Evolutionary conservation across 1,284 basidiomycete species (phyloP).

Genomic region (Gymnopus androsaceus): DNA sequence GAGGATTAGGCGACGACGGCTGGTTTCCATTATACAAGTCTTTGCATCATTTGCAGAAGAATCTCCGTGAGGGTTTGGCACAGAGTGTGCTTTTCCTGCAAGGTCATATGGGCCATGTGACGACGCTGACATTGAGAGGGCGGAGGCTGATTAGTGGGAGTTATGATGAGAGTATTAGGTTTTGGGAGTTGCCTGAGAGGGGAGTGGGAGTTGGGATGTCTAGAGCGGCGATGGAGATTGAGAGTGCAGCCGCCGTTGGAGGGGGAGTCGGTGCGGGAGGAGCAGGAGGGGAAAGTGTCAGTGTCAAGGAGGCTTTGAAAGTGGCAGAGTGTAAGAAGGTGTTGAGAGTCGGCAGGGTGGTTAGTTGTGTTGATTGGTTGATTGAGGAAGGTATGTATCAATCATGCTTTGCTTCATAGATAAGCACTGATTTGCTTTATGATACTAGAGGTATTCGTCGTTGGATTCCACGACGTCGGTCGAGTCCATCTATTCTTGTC

Average conservation of each 20-base stretch:
- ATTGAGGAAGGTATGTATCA: slow-evolving; percentile 65
- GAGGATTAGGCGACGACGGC: slow-evolving; percentile 50
- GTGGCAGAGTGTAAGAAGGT: slow-evolving; percentile 79
- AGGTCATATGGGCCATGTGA: slow-evolving; percentile 89
- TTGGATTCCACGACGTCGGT: slow-evolving; percentile 92
- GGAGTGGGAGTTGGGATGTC: slow-evolving; percentile 22
- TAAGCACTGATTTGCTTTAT: slow-evolving; percentile 1
- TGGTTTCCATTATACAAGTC: slow-evolving; percentile 81
- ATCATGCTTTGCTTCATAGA: not conserved
- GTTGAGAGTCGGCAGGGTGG: slow-evolving; percentile 80
- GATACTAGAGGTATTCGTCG: slow-evolving; percentile 90
- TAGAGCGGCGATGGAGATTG: slow-evolving; percentile 15
- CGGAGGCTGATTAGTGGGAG: slow-evolving; percentile 85
- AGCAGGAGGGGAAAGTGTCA: not conserved
- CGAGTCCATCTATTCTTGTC: slow-evolving; percentile 83
- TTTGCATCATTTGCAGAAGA: slow-evolving; percentile 84
- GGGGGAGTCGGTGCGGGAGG: not conserved
- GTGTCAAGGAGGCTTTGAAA: slow-evolving; percentile 47
- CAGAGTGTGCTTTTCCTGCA: slow-evolving; percentile 77
- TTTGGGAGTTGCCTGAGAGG: slow-evolving; percentile 62
- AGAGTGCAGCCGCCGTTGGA: slow-evolving; percentile 1
- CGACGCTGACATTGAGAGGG: slow-evolving; percentile 76
- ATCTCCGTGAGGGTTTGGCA: slow-evolving; percentile 77
- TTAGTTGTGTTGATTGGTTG: slow-evolving; percentile 88
- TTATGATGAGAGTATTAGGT: slow-evolving; percentile 88